A percentile compares a stretch with the other conserved stretches of the same genome.
Evolutionary conservation across 148 eudicot species (phyloP).

Genomic region (Polygonum maritimum): DNA sequence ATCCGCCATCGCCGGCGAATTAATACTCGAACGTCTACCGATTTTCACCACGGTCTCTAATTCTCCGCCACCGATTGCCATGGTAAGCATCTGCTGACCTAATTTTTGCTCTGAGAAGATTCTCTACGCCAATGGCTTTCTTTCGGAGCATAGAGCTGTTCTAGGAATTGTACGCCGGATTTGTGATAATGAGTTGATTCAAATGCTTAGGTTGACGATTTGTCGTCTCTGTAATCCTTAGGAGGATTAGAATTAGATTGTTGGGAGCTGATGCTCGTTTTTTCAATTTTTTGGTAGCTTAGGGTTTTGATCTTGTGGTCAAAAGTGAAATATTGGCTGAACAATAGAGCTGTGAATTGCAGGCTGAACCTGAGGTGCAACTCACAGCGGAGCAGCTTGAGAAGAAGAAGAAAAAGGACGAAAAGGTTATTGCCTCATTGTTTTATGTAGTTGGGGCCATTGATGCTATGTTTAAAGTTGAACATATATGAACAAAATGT

Average conservation of each 20-base stretch:
- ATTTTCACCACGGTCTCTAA: neutral
- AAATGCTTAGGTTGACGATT: no score
- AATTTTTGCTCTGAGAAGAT: neutral
- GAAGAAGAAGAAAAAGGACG: conserved; percentile 51
- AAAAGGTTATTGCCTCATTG: conserved; percentile 25
- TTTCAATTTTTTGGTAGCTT: no score
- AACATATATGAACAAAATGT: neutral
- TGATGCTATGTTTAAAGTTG: neutral
- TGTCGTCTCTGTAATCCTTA: no score
- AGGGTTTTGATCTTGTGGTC: no score
- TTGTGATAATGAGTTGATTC: no score
- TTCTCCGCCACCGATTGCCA: neutral
- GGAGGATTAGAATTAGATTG: no score
- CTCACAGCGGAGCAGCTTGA: conserved; percentile 28
- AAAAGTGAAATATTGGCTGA: no score
- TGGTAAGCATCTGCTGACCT: neutral
- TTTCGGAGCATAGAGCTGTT: no score
- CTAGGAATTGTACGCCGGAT: no score
- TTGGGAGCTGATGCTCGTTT: no score
- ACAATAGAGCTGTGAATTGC: neutral
- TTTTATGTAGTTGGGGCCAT: neutral
- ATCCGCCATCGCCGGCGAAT: neutral
- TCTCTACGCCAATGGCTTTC: no score
- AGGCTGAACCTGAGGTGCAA: conserved; percentile 19
- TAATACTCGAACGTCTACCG: neutral